Percentiles rank a stretch among this genome's conserved stretches.
Evolutionary conservation across 805 yeast genomes (phyloP).

Genomic region (Wickerhamia fluorescens): DNA sequence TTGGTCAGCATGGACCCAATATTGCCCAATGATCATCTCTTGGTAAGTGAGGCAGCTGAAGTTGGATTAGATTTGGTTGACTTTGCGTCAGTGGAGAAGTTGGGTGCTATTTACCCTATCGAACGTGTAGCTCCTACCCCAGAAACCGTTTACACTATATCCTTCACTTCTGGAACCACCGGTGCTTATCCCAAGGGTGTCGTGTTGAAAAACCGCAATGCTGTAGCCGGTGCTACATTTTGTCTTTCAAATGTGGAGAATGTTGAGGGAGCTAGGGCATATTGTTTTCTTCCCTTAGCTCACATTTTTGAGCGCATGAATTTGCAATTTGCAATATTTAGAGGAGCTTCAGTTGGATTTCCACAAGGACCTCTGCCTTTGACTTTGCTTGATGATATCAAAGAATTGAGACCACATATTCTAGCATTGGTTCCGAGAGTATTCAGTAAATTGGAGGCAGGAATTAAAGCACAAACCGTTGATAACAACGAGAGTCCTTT

Average conservation of each 20-base stretch:
- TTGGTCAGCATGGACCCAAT: conserved; percentile 31
- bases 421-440: conserved; percentile 29
- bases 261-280: conserved; percentile 5
- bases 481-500: conserved; percentile 25
- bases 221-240: conserved; percentile 12
- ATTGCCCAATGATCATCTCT: conserved; percentile 5
- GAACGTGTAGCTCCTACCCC: conserved; percentile 22
- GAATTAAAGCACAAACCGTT: conserved; percentile 42
- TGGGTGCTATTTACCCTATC: conserved; percentile 33
- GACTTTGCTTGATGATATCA: conserved; percentile 23
- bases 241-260: conserved; percentile 6
- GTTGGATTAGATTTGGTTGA: conserved; percentile 17
- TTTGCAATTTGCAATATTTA: conserved; percentile 7
- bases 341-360: conserved; percentile 17
- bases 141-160: conserved; percentile 32
- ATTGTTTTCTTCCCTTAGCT: conserved; percentile 20
- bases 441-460: conserved; percentile 38
- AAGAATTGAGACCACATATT: conserved; percentile 19
- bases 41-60: conserved; percentile 11
- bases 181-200: conserved; percentile 75
- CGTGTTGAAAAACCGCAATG: conserved; percentile 31
- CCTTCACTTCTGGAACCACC: conserved; percentile 55
- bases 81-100: conserved; percentile 17
- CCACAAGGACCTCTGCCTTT: conserved; percentile 24
- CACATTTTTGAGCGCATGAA: conserved; percentile 17